Evolutionary conservation across 1,284 basidiomycete species (phyloP).

Genomic region (Waitea zeae): DNA sequence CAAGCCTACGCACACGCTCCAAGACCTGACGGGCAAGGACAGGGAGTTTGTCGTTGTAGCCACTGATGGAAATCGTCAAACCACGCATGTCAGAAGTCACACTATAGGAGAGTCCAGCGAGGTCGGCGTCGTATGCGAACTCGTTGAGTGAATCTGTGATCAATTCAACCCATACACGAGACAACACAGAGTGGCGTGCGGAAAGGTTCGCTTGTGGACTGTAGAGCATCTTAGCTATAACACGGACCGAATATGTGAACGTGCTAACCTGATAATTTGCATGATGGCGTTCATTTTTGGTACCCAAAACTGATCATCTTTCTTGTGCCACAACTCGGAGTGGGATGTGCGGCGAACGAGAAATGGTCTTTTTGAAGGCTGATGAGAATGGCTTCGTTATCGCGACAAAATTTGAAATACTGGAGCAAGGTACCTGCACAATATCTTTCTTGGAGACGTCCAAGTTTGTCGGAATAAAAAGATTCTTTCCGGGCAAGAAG

Average conservation of each 20-base stretch:
- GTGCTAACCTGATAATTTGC: slow-evolving; percentile 46
- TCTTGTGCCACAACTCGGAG: slow-evolving; percentile 84
- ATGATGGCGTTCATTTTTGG: slow-evolving; percentile 70
- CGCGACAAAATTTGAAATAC: no score
- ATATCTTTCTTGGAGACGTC: slow-evolving; percentile 63
- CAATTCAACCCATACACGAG: slow-evolving; percentile 71
- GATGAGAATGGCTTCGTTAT: no score
- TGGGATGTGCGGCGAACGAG: slow-evolving; percentile 58
- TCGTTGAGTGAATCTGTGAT: slow-evolving; percentile 84
- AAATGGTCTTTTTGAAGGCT: slow-evolving; percentile 62
- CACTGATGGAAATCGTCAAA: slow-evolving; percentile 54
- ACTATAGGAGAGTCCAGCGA: slow-evolving; percentile 78
- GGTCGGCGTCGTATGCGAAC: slow-evolving; percentile 84
- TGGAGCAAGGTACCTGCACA: slow-evolving; percentile 34
- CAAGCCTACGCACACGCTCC: slow-evolving; percentile 50
- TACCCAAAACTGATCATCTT: slow-evolving; percentile 90
- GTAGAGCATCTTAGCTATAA: background rate
- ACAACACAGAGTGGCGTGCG: slow-evolving; percentile 35
- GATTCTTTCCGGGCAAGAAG: slow-evolving; percentile 71
- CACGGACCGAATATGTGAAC: background rate
- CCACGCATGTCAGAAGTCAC: slow-evolving; percentile 55
- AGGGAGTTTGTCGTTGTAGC: slow-evolving; percentile 91
- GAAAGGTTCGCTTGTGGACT: slow-evolving; percentile 39
- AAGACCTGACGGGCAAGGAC: slow-evolving; percentile 67
- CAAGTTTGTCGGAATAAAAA: slow-evolving; percentile 81